A percentile compares a stretch with the other conserved stretches of the same genome.
These are phyloP conservation scores for Eucalyptus cloeziana DNA, from an alignment of 345 rosid genomes.

Conservation along the genomic window DNA sequence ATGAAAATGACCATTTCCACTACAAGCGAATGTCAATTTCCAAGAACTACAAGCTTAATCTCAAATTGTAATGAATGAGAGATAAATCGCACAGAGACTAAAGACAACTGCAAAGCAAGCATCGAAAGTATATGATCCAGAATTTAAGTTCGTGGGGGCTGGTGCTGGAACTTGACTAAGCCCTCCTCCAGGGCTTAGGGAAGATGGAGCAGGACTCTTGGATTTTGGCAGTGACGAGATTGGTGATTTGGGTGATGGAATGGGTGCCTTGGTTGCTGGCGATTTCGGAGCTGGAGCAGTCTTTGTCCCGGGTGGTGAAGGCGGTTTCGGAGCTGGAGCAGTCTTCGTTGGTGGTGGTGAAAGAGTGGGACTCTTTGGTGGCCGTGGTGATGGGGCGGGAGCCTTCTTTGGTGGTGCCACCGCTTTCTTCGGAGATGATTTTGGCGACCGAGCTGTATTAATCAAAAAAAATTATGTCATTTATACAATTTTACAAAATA, in stretches of 20 bases:
- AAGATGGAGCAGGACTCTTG: background rate
- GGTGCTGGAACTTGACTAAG: background rate
- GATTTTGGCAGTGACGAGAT: background rate
- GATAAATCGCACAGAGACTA: background rate
- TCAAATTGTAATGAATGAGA: background rate
- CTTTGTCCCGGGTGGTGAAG: background rate
- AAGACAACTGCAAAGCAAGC: background rate
- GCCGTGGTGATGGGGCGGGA: background rate
- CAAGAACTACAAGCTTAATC: background rate
- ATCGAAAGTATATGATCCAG: background rate
- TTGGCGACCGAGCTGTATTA: background rate
- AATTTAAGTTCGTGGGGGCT: background rate
- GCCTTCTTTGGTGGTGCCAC: background rate
- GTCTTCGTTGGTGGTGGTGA: background rate
- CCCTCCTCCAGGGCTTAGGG: background rate
- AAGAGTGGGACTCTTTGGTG: background rate
- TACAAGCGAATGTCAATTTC: background rate
- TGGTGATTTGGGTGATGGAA: background rate
- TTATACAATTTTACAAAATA: background rate
- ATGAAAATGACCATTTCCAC: background rate
- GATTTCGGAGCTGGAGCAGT: background rate
- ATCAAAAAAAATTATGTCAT: background rate
- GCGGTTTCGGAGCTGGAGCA: background rate
- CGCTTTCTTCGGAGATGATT: background rate
- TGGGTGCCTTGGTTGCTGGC: background rate